Evolutionary conservation across 2,329 filamentous ascomycete species (phyloP), one percentile per base, ranked within the genome.

Genomic region (Chaetomium sp.): DNA sequence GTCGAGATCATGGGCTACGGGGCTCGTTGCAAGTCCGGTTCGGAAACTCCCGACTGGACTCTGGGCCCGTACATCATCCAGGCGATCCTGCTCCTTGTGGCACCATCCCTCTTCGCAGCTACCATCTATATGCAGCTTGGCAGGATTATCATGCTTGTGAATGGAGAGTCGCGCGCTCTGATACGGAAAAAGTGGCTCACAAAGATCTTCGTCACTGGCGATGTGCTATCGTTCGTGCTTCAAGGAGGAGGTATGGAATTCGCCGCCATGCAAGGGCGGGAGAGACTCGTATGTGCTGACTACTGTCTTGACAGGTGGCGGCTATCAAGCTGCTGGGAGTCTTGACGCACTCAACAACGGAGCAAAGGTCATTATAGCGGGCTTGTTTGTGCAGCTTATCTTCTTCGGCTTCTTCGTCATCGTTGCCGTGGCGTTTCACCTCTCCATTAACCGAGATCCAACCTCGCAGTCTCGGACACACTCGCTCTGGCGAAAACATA

Each of bases 331-430:
- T 5, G 3, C 51, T 8, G 51, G 51, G 19, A 33, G 2, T 10
- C 7, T 53, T 2, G 49, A 53, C 23, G 13, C n/a, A 2, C 19
- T 33, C 27, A 13, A 72, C 79, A 25, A 67, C 75, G 1, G 82
- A 12, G 73, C 80, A 56, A 78, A 80, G 13, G 10, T 54, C 23
- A 74, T 87, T 62, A 80, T 87, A 10, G 79, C 69, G 4, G 85
- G 85, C 4, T 74, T 88, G 5, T 73, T 82, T 21, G 72, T 87
- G 21, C 85, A 88, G 68, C 78, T 88, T n/a, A 33, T 82, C 27
- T 78, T 84, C 47, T 87, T 88, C 64, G 76, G 76, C 10, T 74
- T 85, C 29, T 66, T 66, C 53, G 16, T 66, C 33, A 56, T 57
- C 23, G 54, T 47, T 33, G 31, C 64, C 23, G 55, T 63, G 10